Conservation (phyloP, 1,284 basidiomycete genomes). For the Phellinidium pouzarii region DNA sequence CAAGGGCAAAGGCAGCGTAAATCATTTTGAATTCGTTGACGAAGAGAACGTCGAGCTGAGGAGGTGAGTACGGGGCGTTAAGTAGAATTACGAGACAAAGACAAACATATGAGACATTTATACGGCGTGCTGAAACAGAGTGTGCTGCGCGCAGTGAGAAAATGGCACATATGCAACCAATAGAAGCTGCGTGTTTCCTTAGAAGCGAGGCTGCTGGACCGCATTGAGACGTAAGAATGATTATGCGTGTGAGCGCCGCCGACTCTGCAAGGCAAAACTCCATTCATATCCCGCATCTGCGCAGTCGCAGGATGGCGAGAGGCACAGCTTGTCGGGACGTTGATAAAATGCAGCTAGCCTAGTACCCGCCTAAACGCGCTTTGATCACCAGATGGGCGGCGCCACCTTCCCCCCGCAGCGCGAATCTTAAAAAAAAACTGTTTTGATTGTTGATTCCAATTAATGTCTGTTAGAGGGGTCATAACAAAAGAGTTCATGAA, state of each 20-base stretch:
- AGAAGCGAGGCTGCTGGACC: background rate
- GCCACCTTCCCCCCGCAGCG: background rate
- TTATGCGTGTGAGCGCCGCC: background rate
- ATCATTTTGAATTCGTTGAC: conserved; percentile 5
- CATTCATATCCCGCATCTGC: background rate
- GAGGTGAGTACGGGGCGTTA: background rate
- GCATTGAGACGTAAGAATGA: background rate
- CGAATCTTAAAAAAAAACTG: too few relatives aligned
- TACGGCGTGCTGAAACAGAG: conserved; percentile 1
- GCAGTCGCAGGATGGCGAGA: background rate
- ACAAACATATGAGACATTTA: background rate
- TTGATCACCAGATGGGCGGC: background rate
- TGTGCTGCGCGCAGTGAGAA: conserved; percentile 5
- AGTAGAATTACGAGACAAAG: background rate
- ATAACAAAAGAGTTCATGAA: too few relatives aligned
- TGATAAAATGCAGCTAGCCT: background rate
- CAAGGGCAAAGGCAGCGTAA: background rate
- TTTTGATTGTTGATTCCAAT: too few relatives aligned
- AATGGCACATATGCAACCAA: conserved; percentile 5
- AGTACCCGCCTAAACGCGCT: background rate
- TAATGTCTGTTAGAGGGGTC: too few relatives aligned
- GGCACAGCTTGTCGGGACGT: background rate
- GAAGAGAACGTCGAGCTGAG: background rate
- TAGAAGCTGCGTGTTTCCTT: background rate
- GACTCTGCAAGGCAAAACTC: background rate